Percentiles rank a stretch among this genome's conserved stretches.
Conservation (phyloP, 805 yeast genomes). For the Starmerella floris region DNA sequence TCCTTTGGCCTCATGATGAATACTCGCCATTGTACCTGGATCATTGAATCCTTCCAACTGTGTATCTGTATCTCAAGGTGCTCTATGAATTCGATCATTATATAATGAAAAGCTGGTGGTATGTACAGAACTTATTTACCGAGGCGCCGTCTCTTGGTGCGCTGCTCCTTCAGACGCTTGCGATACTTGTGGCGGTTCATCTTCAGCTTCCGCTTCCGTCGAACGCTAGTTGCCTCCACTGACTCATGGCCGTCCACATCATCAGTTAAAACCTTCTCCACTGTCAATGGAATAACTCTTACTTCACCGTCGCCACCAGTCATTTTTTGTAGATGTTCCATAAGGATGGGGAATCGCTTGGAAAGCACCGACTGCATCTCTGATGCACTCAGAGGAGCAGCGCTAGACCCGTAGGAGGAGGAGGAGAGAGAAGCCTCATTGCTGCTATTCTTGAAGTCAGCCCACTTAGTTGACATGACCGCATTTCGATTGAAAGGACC, state of each 20-base stretch:
- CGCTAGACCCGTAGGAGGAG: background rate
- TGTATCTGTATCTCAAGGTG: too few relatives aligned
- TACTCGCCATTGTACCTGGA: too few relatives aligned
- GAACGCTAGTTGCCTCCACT: conserved; percentile 28
- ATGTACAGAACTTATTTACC: conserved; percentile 17
- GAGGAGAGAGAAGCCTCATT: background rate
- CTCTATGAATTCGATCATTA: too few relatives aligned
- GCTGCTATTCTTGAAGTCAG: background rate
- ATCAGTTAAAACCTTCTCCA: conserved; percentile 3
- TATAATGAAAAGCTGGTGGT: too few relatives aligned
- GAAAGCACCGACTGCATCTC: conserved; percentile 6
- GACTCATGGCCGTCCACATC: conserved; percentile 15
- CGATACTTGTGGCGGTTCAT: conserved; percentile 96
- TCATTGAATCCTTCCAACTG: too few relatives aligned
- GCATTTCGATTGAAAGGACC: conserved; percentile 26
- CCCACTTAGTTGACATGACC: conserved; percentile 1
- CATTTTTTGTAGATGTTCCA: conserved; percentile 12
- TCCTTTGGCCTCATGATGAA: too few relatives aligned
- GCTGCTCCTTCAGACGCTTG: conserved; percentile 91
- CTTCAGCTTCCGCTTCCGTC: conserved; percentile 61
- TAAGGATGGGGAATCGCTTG: conserved; percentile 7
- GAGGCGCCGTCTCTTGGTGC: conserved; percentile 32
- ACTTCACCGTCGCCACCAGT: conserved; percentile 10
- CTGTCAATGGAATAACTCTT: conserved; percentile 9
- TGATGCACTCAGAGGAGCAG: background rate